A percentile compares a stretch with the other conserved stretches of the same genome.
Conservation (phyloP, 305 asterid species). For the Solanum hybrid region DNA sequence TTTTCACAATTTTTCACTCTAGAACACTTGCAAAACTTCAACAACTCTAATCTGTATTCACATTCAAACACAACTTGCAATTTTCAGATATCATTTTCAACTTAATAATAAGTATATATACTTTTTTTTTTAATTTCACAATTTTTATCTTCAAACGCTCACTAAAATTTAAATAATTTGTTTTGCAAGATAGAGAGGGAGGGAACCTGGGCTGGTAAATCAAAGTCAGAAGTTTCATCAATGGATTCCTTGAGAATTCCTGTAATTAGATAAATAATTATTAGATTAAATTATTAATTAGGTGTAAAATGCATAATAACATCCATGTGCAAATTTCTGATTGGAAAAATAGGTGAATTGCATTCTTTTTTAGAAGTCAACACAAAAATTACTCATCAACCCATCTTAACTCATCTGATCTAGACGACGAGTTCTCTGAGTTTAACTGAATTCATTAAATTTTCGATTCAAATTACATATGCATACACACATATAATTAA, state of each 20-base stretch:
- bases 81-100: no score
- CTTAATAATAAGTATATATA: neutral
- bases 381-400: neutral
- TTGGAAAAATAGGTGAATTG: neutral
- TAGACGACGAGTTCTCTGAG: rapidly evolving
- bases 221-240: neutral
- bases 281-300: neutral
- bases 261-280: neutral
- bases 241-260: neutral
- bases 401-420: neutral
- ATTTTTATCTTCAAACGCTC: neutral
- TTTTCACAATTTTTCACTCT: neutral
- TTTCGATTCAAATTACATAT: rapidly evolving
- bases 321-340: neutral
- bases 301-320: neutral
- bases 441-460: neutral
- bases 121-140: neutral
- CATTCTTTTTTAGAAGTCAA: neutral
- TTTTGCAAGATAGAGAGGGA: neutral
- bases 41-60: neutral
- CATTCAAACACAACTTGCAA: no score
- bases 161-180: neutral
- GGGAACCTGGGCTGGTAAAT: neutral
- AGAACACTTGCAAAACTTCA: neutral
- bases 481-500: neutral